phyloP scores from a whole-genome alignment of 225 moss, liverwort and hornwort genomes.

The Sphagnum contortum region DNA sequence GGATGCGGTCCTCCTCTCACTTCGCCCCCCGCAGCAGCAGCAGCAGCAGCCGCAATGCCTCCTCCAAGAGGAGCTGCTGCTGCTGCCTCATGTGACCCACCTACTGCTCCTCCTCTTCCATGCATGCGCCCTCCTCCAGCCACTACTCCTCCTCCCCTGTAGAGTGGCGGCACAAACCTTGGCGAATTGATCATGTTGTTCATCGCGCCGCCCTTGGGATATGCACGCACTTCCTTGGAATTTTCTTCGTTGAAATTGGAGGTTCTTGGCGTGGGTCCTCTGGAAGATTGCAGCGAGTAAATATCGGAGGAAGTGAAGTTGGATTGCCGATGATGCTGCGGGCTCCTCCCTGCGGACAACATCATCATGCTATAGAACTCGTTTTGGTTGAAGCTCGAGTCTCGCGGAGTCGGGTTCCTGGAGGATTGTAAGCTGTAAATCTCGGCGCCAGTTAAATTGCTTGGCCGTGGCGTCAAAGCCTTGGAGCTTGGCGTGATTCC shows the following conservation, averaged over 20 bases:
- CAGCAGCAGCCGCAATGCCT: too few relatives aligned
- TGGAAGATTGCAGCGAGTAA: conserved; percentile 86
- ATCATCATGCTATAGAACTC: conserved; percentile 13
- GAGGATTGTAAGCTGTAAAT: too few relatives aligned
- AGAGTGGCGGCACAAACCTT: conserved; percentile 63
- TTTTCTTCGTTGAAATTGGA: conserved; percentile 93
- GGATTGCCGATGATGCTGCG: conserved; percentile 47
- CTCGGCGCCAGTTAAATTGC: too few relatives aligned
- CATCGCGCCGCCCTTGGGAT: conserved; percentile 35
- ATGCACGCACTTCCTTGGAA: conserved; percentile 64
- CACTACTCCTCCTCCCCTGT: conserved; percentile 19
- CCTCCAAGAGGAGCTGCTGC: too few relatives aligned
- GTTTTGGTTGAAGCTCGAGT: not conserved
- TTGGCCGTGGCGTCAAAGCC: too few relatives aligned
- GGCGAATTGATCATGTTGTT: conserved; percentile 32
- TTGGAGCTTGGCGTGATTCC: too few relatives aligned
- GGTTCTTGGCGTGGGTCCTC: conserved; percentile 84
- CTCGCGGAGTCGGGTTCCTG: not conserved
- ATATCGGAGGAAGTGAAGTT: conserved; percentile 89
- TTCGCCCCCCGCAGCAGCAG: too few relatives aligned
- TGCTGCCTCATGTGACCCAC: too few relatives aligned
- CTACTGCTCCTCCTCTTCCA: conserved; percentile 2
- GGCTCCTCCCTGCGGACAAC: conserved; percentile 59
- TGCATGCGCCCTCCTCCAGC: conserved; percentile 35
- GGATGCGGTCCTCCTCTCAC: too few relatives aligned